phyloP scores from a whole-genome alignment of 441 rosid species.

The Arabidopsis lyrata region DNA sequence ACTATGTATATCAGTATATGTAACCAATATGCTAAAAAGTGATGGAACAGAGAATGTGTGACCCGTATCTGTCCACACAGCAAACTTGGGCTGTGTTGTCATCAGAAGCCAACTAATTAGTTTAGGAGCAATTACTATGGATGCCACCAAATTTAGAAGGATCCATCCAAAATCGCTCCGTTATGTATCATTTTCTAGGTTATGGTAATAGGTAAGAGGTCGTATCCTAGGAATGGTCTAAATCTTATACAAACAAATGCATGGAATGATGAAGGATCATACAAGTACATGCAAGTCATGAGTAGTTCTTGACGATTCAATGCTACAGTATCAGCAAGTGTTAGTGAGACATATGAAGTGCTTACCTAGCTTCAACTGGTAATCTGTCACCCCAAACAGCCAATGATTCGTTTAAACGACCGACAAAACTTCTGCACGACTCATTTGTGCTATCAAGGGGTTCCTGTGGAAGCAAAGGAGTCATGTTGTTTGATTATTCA shows the following conservation, averaged over 20 bases:
- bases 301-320: constrained; percentile 13
- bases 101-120: constrained; percentile 70
- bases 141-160: constrained; percentile 64
- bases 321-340: background rate
- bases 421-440: constrained; percentile 65
- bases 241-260: background rate
- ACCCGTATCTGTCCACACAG: constrained; percentile 86
- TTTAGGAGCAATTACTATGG: constrained; percentile 78
- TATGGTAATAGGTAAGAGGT: background rate
- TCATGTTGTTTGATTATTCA: constrained; percentile 22
- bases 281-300: constrained; percentile 17
- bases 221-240: background rate
- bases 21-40: constrained; percentile 4
- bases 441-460: constrained; percentile 72
- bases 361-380: constrained; percentile 57
- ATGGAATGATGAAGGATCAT: constrained; percentile 4
- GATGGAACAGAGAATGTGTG: constrained; percentile 21
- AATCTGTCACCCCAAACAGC: constrained; percentile 72
- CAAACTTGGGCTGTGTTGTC: constrained; percentile 67
- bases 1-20: background rate
- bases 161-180: constrained; percentile 55
- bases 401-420: constrained; percentile 69
- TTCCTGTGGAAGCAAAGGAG: constrained; percentile 60
- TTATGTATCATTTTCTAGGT: constrained; percentile 3
- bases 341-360: constrained; percentile 12